Base-by-base conservation (phyloP, 805 yeast species). In the Ogataea naganishii region DNA sequence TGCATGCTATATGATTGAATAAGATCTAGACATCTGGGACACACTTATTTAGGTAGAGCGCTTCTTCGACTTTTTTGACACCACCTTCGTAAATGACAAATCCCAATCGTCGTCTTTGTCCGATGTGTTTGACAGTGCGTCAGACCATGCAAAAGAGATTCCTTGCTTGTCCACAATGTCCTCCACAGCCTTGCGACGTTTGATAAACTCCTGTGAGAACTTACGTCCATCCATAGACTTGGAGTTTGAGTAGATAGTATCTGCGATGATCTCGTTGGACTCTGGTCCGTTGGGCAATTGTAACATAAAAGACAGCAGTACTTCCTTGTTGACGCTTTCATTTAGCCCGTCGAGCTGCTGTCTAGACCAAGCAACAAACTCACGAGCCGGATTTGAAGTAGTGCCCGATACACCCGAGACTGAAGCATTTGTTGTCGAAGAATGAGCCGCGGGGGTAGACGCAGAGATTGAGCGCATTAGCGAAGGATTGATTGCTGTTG, bases 141-240 rank as follows among this genome's bases (percentile, higher is more conserved):
- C 80, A 29, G 69, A 64, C 96, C 96, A 86, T 24, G 75, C 65
- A 40, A 72, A 63, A 4, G 15, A 14, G 32, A 61, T 58, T 19
- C 56, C 60, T 17, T 58, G 49, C 16, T 41, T 36, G 8, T 71
- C 66, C 34, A 71, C 67, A 27, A 55, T 53, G 23, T 49, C 68
- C 44, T 86, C 96, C 33, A 84, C 88, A 29, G 62, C 67, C 36
- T 67, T 69, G 48, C 92, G 78, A 49, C 81, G 75, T 56, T 78
- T 80, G 49, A 80, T 64, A 52, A 92, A 92, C 49, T 92, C 98
- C 33, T 69, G 72, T 1, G 98, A 95, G 62, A 88, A 89, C 41
- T 95, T 69, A 50, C 95, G 76, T 15, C 97, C 97, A 53, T 92
- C 96, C 81, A 89, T 77, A 2, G 88, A 80, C 3, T 88, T 71